Percentiles rank a stretch among this genome's conserved stretches.
phyloP scores from a whole-genome alignment of 2,329 filamentous ascomycete genomes.

The Pseudocercospora cruenta region DNA sequence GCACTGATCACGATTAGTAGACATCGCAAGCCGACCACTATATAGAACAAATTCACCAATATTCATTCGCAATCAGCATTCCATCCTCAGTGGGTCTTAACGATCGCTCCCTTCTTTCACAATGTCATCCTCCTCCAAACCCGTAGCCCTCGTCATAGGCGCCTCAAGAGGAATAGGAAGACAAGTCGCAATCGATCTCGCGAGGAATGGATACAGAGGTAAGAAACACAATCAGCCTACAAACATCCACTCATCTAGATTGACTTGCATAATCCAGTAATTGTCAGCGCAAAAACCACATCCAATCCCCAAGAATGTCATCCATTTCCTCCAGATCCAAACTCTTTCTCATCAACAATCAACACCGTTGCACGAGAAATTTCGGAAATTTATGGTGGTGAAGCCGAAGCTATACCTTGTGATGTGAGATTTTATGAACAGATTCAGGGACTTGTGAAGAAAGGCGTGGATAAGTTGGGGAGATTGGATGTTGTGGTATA shows the following conservation, averaged over 20 bases:
- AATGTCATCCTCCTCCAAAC: conserved; percentile 6
- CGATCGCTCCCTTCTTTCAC: not conserved
- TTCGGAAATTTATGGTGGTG: conserved; percentile 59
- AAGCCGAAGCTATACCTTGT: conserved; percentile 67
- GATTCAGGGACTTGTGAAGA: conserved; percentile 62
- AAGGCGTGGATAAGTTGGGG: conserved; percentile 59
- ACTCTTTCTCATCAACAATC: conserved; percentile 75
- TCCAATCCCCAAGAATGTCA: conserved; percentile 61
- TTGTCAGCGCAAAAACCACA: conserved; percentile 75
- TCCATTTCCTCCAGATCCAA: conserved; percentile 75
- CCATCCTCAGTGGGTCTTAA: not conserved
- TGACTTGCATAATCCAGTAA: conserved; percentile 56
- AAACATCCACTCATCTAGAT: too few relatives aligned
- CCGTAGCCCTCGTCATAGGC: conserved; percentile 38
- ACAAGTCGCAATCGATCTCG: conserved; percentile 77
- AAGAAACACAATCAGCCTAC: too few relatives aligned
- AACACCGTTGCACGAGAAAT: conserved; percentile 80
- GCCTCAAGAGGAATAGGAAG: conserved; percentile 70
- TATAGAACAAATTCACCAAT: too few relatives aligned
- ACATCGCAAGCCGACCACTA: too few relatives aligned
- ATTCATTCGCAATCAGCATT: too few relatives aligned
- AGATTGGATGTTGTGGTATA: conserved; percentile 76
- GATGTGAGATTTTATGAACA: conserved; percentile 69
- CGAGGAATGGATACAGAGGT: conserved; percentile 72
- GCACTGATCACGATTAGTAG: too few relatives aligned